Evolutionary conservation across 2,329 filamentous ascomycete species (phyloP).

Genomic region (Zymoseptoria brevis): DNA sequence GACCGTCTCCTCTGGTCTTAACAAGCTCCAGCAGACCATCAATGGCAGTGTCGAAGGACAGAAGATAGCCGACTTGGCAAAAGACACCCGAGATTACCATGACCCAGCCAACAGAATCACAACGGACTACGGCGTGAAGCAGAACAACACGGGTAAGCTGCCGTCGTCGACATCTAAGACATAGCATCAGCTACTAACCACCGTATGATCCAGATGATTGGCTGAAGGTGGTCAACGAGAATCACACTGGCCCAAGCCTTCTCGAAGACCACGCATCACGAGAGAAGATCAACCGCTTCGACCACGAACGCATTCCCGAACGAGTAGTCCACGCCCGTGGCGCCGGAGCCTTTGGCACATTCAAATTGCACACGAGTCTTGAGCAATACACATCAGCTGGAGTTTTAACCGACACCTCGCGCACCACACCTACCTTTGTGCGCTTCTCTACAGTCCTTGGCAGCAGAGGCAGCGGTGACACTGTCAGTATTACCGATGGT

Average conservation of each 20-base stretch:
- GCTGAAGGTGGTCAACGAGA: slow-evolving; percentile 56
- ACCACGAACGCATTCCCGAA: slow-evolving; percentile 64
- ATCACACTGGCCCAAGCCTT: slow-evolving; percentile 58
- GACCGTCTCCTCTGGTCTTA: slow-evolving; percentile 18
- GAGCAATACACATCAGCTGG: slow-evolving; percentile 56
- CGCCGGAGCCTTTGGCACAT: slow-evolving; percentile 57
- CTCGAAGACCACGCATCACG: slow-evolving; percentile 65
- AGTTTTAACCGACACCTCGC: slow-evolving; percentile 59
- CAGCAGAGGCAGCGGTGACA: slow-evolving; percentile 72
- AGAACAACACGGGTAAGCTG: slow-evolving; percentile 48
- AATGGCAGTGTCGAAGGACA: slow-evolving; percentile 26
- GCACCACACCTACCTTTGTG: slow-evolving; percentile 59
- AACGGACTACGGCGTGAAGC: slow-evolving; percentile 68
- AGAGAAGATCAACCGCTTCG: slow-evolving; percentile 72
- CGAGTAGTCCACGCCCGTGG: slow-evolving; percentile 61
- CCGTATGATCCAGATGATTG: slow-evolving; percentile 54
- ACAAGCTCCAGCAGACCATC: slow-evolving; percentile 27
- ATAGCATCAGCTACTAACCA: not conserved
- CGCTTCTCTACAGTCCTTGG: slow-evolving; percentile 71
- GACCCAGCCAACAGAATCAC: slow-evolving; percentile 54
- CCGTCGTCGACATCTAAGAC: not conserved
- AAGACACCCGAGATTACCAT: slow-evolving; percentile 51
- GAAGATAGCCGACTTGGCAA: slow-evolving; percentile 56
- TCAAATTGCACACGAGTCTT: slow-evolving; percentile 57
- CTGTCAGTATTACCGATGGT: too few species aligned